A percentile compares a stretch with the other conserved stretches of the same genome.
phyloP scores from a whole-genome alignment of 768 basidiomycete genomes.

The Piloderma croceum region DNA sequence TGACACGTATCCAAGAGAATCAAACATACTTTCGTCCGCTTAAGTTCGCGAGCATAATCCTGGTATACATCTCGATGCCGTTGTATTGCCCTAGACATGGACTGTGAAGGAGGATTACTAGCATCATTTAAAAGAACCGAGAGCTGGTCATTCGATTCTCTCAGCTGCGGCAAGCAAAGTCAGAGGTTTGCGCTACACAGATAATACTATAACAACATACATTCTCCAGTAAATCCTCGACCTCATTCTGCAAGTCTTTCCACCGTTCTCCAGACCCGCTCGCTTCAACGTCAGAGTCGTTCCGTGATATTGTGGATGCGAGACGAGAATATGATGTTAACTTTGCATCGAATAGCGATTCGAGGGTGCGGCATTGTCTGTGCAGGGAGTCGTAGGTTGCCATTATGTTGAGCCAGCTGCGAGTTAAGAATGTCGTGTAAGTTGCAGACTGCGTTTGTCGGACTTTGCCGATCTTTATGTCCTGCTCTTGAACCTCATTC shows the following conservation, averaged over 20 bases:
- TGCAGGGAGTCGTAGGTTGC: conserved; percentile 84
- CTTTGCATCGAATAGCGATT: conserved; percentile 88
- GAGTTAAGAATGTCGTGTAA: background rate
- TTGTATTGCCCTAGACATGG: conserved; percentile 85
- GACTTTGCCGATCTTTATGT: too few relatives aligned
- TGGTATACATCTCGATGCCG: conserved; percentile 86
- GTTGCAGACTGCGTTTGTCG: too few relatives aligned
- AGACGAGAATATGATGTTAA: conserved; percentile 87
- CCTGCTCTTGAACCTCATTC: too few relatives aligned
- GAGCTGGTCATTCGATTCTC: conserved; percentile 82
- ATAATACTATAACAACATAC: conserved; percentile 42
- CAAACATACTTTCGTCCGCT: conserved; percentile 68
- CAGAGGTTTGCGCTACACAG: background rate
- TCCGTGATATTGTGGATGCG: conserved; percentile 53
- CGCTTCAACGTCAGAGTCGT: conserved; percentile 59
- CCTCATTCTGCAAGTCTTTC: conserved; percentile 79
- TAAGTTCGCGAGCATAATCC: conserved; percentile 81
- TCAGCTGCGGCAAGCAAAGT: too few relatives aligned
- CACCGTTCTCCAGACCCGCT: conserved; percentile 65
- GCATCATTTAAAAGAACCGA: conserved; percentile 53
- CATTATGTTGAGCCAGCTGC: conserved; percentile 51
- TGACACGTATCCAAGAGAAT: background rate
- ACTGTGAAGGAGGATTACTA: conserved; percentile 69
- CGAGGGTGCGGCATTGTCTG: conserved; percentile 87
- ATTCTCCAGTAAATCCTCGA: conserved; percentile 83